These are phyloP conservation scores for Rhodotorula sphaerocarpa DNA, from an alignment of 768 basidiomycete genomes.

Conservation along the genomic window DNA sequence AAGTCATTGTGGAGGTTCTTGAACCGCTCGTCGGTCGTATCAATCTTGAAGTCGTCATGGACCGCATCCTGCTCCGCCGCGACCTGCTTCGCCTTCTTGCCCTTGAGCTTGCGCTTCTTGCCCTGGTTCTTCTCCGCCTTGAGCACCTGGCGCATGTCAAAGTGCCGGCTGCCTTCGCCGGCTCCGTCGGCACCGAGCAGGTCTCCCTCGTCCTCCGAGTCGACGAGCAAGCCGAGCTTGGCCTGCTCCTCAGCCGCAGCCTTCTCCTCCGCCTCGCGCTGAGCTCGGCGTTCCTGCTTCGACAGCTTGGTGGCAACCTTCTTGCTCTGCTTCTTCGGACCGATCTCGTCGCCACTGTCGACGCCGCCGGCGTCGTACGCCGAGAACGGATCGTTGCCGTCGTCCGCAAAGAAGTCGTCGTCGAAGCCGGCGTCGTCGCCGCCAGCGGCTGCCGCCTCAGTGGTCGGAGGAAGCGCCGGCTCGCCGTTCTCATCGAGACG, in stretches of 20 bases:
- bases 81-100: conserved; percentile 44
- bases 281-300: conserved; percentile 33
- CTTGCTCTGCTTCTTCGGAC: conserved; percentile 37
- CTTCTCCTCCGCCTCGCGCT: conserved; percentile 34
- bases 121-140: conserved; percentile 67
- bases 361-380: conserved; percentile 26
- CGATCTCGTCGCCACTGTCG: conserved; percentile 37
- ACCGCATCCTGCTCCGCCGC: conserved; percentile 48
- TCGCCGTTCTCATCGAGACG: conserved; percentile 34
- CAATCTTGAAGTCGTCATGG: conserved; percentile 71
- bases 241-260: conserved; percentile 17
- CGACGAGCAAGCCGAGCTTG: conserved; percentile 42
- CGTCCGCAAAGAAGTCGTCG: conserved; percentile 71
- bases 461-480: conserved; percentile 8
- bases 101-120: conserved; percentile 41
- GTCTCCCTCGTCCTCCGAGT: conserved; percentile 55
- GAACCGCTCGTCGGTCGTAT: conserved; percentile 83
- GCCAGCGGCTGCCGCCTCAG: conserved; percentile 16
- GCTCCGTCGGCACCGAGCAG: conserved; percentile 36
- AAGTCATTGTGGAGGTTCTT: conserved; percentile 78
- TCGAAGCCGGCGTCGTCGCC: conserved; percentile 37
- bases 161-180: conserved; percentile 58
- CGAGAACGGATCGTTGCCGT: conserved; percentile 34
- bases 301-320: conserved; percentile 27
- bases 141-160: conserved; percentile 79